These are phyloP conservation scores for Yarrowia porcina DNA, from an alignment of 805 yeast genomes.

Conservation along the genomic window DNA sequence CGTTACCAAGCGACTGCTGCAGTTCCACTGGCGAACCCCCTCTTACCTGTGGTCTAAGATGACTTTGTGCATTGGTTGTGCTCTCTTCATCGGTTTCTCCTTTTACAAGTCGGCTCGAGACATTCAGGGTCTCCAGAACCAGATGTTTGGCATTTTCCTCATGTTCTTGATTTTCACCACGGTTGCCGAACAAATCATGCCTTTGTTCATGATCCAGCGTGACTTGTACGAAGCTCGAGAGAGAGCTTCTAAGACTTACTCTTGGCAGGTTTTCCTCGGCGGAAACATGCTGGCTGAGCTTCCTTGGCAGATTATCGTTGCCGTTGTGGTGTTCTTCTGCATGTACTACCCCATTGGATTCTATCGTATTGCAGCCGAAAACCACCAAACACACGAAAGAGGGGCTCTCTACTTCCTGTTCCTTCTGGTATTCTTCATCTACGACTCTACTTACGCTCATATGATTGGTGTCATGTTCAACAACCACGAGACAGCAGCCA, in stretches of 20 bases:
- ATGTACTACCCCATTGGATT: slow-evolving; percentile 71
- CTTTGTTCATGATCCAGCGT: slow-evolving; percentile 57
- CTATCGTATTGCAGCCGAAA: slow-evolving; percentile 54
- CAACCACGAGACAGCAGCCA: slow-evolving; percentile 52
- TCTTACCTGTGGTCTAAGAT: slow-evolving; percentile 56
- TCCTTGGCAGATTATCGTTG: slow-evolving; percentile 60
- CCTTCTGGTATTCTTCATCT: slow-evolving; percentile 47
- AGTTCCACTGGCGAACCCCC: slow-evolving; percentile 67
- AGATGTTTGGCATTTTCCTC: slow-evolving; percentile 75
- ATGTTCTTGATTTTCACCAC: slow-evolving; percentile 53
- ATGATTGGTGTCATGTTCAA: slow-evolving; percentile 44
- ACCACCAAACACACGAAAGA: slow-evolving; percentile 46
- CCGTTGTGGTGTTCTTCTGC: slow-evolving; percentile 59
- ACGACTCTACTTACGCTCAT: slow-evolving; percentile 39
- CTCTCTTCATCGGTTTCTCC: slow-evolving; percentile 65
- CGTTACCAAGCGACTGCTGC: slow-evolving; percentile 51
- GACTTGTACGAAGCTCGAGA: slow-evolving; percentile 69
- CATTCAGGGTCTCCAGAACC: slow-evolving; percentile 73
- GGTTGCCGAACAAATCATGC: slow-evolving; percentile 60
- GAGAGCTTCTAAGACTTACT: slow-evolving; percentile 66
- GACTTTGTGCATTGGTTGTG: slow-evolving; percentile 50
- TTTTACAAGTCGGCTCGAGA: slow-evolving; percentile 63
- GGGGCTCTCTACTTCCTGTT: slow-evolving; percentile 40
- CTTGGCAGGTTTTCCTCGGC: slow-evolving; percentile 60
- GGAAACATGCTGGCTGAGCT: slow-evolving; percentile 65